Percentiles rank a stretch among this genome's conserved stretches.
phyloP scores from a whole-genome alignment of 179 eudicot species.

The Pouteria campechiana region DNA sequence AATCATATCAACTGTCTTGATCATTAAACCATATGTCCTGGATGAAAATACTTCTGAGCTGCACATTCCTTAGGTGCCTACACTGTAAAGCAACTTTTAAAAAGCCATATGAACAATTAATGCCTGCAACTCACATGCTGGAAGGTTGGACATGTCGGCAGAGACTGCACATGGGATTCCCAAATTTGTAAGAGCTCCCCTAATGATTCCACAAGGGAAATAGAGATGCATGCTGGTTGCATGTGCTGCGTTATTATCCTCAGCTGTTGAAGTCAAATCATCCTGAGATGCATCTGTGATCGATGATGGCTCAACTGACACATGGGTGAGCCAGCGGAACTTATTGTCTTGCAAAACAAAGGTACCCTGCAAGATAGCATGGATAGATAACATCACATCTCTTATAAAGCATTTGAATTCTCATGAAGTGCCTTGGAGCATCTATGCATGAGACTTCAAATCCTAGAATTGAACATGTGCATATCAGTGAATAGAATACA shows the following conservation, averaged over 20 bases:
- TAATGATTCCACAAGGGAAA: constrained; percentile 96
- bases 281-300: constrained; percentile 32
- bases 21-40: no score
- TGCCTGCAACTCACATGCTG: constrained; percentile 85
- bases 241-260: constrained; percentile 67
- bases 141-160: constrained; percentile 89
- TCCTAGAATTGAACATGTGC: no score
- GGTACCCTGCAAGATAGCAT: constrained; percentile 52
- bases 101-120: no score
- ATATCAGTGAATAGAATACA: no score
- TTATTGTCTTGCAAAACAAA: constrained; percentile 93
- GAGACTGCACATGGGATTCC: constrained; percentile 99
- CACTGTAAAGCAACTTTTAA: no score
- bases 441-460: no score
- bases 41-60: no score
- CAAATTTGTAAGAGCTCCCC: constrained; percentile 96
- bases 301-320: constrained; percentile 52
- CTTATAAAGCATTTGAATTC: no score
- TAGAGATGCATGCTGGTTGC: constrained; percentile 92
- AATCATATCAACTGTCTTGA: no score
- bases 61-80: no score
- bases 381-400: no score
- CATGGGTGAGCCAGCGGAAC: constrained; percentile 81
- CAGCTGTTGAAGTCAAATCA: constrained; percentile 47
- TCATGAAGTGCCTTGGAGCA: no score